Evolutionary conservation across 2,329 filamentous ascomycete genomes (phyloP).

Genomic region (Colletotrichum sp.): DNA sequence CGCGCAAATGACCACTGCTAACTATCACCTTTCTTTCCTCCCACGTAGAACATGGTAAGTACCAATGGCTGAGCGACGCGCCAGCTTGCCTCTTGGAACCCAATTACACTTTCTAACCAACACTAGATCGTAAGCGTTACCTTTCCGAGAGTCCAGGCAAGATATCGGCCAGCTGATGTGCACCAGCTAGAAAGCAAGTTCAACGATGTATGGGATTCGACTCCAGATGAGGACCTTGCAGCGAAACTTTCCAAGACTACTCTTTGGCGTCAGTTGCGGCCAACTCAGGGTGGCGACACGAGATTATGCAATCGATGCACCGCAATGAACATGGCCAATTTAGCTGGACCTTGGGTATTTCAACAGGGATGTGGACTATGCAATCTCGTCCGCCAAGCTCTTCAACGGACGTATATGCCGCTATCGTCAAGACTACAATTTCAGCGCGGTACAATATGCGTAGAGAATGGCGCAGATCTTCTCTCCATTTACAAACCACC

Average conservation of each 20-base stretch:
- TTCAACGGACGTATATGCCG: background rate
- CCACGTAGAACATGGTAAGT: background rate
- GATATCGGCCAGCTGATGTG: background rate
- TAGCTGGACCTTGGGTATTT: background rate
- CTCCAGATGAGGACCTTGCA: background rate
- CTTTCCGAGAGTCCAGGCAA: background rate
- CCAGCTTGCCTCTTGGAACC: background rate
- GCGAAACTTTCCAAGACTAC: background rate
- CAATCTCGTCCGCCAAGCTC: background rate
- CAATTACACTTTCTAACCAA: background rate
- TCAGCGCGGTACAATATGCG: background rate
- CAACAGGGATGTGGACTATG: background rate
- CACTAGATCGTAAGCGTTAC: background rate
- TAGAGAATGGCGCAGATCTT: background rate
- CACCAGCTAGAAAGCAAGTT: background rate
- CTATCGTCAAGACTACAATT: background rate
- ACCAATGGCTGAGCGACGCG: background rate
- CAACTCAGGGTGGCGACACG: background rate
- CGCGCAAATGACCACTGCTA: background rate
- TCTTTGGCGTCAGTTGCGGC: background rate
- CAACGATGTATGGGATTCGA: background rate
- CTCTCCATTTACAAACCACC: background rate
- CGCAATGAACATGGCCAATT: background rate
- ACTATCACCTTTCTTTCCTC: background rate
- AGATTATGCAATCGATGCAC: background rate